Evolutionary conservation across 345 rosid genomes (phyloP).

Genomic region (Litchi chinensis): DNA sequence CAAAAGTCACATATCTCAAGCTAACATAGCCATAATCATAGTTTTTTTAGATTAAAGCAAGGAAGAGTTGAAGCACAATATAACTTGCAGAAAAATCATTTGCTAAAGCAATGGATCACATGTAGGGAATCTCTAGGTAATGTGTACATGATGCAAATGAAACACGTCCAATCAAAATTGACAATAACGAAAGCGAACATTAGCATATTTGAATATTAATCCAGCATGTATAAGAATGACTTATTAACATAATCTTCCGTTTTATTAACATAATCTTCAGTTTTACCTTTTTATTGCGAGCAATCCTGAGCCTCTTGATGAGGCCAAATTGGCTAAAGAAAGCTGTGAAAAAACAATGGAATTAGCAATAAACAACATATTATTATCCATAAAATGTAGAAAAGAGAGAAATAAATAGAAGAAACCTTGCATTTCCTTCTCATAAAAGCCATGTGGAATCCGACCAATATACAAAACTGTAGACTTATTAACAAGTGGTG

Average conservation of each 20-base stretch:
- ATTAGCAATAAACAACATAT: background rate
- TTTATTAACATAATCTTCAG: conserved; percentile 9
- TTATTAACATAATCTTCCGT: background rate
- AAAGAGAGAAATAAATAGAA: background rate
- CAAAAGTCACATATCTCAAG: background rate
- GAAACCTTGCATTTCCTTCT: conserved; percentile 82
- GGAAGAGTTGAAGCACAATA: background rate
- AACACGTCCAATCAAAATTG: background rate
- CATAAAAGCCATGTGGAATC: conserved; percentile 92
- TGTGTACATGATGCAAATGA: background rate
- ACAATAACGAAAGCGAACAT: background rate
- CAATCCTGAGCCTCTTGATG: conserved; percentile 77
- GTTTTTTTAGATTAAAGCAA: background rate
- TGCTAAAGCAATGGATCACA: background rate
- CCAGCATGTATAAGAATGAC: background rate
- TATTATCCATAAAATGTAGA: background rate
- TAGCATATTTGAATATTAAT: background rate
- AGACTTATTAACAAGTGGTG: conserved; percentile 42
- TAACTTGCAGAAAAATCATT: background rate
- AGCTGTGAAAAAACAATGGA: conserved; percentile 34
- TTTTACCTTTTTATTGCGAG: conserved; percentile 79
- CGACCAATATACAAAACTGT: conserved; percentile 84
- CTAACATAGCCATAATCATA: background rate
- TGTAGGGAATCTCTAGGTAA: background rate
- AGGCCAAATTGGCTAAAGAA: conserved; percentile 86